phyloP scores from a whole-genome alignment of 2,329 filamentous ascomycete species.

The Xylaria hypoxylon region DNA sequence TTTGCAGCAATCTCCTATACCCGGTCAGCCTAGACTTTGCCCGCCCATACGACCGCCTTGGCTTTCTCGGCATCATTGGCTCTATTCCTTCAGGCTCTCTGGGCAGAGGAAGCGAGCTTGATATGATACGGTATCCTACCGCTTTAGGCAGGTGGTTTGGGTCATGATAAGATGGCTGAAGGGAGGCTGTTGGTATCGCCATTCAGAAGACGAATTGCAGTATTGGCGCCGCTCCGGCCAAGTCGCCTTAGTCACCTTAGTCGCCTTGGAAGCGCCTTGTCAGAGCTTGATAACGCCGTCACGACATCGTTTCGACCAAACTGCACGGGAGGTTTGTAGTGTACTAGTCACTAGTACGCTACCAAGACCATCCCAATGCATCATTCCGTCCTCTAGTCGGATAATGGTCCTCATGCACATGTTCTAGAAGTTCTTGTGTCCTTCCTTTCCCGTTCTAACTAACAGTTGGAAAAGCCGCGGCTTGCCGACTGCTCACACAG shows the following conservation, averaged over 20 bases:
- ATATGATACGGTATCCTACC: conserved; percentile 14
- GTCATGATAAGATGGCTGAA: conserved; percentile 31
- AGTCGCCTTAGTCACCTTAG: too few species aligned
- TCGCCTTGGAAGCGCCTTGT: too few species aligned
- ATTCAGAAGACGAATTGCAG: conserved; percentile 6
- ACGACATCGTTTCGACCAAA: conserved; percentile 1
- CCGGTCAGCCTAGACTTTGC: conserved; percentile 18
- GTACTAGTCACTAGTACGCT: not conserved
- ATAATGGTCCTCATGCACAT: not conserved
- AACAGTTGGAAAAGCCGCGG: conserved; percentile 3
- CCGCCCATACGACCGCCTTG: conserved; percentile 28
- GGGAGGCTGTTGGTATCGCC: conserved; percentile 13
- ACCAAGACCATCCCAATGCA: conserved; percentile 15
- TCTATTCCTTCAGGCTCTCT: conserved; percentile 30
- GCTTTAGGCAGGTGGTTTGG: conserved; percentile 35
- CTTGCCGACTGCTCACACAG: not conserved
- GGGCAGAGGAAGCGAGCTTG: conserved; percentile 31
- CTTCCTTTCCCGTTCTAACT: conserved; percentile 14
- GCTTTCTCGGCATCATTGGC: conserved; percentile 28
- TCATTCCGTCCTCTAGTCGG: conserved; percentile 6
- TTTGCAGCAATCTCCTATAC: conserved; percentile 18
- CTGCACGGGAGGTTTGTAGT: not conserved
- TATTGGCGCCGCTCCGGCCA: conserved; percentile 14
- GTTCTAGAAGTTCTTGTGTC: conserved; percentile 31
- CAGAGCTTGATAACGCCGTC: conserved; percentile 34